phyloP scores from a whole-genome alignment of 164 flowering plant genomes.

The Hamamelis virginiana region DNA sequence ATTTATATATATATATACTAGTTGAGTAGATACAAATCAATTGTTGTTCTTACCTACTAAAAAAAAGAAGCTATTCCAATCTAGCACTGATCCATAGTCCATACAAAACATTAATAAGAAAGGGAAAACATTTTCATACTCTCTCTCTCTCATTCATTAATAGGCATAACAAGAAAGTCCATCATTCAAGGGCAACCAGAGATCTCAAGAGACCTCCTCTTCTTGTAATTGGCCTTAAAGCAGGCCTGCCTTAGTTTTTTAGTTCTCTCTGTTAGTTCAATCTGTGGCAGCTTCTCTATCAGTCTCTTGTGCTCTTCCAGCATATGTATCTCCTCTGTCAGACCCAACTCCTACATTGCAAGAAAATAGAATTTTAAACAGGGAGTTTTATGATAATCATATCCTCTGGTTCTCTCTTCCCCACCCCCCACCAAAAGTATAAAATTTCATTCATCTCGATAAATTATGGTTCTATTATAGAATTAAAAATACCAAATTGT shows the following conservation, averaged over 20 bases:
- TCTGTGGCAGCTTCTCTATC: conserved; percentile 41
- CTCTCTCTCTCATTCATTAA: neutral
- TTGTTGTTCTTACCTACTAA: too few species aligned
- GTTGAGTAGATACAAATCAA: too few species aligned
- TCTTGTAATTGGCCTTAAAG: conserved; percentile 76
- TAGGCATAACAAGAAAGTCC: neutral
- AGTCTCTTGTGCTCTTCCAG: conserved; percentile 48
- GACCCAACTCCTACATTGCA: conserved; percentile 43
- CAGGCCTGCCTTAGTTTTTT: conserved; percentile 67
- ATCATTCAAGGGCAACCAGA: neutral
- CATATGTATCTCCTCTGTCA: conserved; percentile 32
- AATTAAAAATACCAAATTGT: neutral
- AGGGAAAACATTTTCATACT: too few species aligned
- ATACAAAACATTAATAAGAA: too few species aligned
- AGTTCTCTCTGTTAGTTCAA: conserved; percentile 44
- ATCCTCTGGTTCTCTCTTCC: too few species aligned
- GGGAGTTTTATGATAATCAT: too few species aligned
- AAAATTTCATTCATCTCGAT: too few species aligned
- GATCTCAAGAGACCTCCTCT: conserved; percentile 27
- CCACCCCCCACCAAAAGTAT: too few species aligned
- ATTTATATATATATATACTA: too few species aligned
- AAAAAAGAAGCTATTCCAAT: too few species aligned
- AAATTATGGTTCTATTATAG: neutral
- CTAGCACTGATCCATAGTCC: too few species aligned
- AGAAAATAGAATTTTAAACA: too few species aligned